Percentiles rank a stretch among this genome's conserved stretches.
Conservation (phyloP, 2,329 filamentous ascomycete species). For the Ambrosiella cleistominuta region DNA sequence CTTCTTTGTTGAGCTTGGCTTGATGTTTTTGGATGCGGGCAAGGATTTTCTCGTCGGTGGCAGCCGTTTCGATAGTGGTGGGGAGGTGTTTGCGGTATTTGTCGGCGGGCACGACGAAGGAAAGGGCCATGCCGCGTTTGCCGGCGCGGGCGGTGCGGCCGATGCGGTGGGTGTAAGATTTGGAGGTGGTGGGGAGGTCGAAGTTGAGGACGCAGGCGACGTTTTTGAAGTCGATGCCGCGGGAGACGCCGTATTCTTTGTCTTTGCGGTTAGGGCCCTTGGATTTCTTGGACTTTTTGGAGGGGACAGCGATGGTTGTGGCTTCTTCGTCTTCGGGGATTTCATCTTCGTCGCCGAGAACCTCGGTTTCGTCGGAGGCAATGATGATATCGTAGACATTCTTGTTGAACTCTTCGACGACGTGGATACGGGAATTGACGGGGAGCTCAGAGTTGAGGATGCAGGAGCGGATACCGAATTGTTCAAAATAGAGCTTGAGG, state of each 20-base stretch:
- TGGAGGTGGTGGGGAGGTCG: slow-evolving; percentile 72
- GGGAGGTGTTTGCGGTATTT: slow-evolving; percentile 79
- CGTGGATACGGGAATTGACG: slow-evolving; percentile 80
- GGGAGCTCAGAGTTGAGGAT: slow-evolving; percentile 89
- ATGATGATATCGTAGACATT: slow-evolving; percentile 97
- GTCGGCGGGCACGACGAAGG: slow-evolving; percentile 72
- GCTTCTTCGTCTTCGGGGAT: slow-evolving; percentile 16
- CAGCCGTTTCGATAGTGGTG: slow-evolving; percentile 56
- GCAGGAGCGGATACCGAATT: slow-evolving; percentile 87
- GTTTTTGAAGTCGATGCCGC: slow-evolving; percentile 93
- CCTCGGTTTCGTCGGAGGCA: slow-evolving; percentile 79
- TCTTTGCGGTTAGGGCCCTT: slow-evolving; percentile 42
- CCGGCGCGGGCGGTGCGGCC: slow-evolving; percentile 84
- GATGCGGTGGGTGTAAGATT: slow-evolving; percentile 93
- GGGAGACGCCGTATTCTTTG: slow-evolving; percentile 84
- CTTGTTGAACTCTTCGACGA: slow-evolving; percentile 94
- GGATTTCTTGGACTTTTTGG: slow-evolving; percentile 13
- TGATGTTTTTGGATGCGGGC: slow-evolving; percentile 66
- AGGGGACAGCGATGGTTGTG: slow-evolving; percentile 13
- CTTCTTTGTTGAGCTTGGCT: slow-evolving; percentile 56
- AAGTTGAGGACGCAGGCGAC: slow-evolving; percentile 94
- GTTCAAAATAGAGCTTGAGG: slow-evolving; percentile 85
- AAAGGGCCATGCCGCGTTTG: slow-evolving; percentile 86
- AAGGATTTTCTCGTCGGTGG: slow-evolving; percentile 72
- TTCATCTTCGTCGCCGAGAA: slow-evolving; percentile 48